A percentile compares a stretch with the other conserved stretches of the same genome.
These are phyloP conservation scores for Claviceps monticola DNA, from an alignment of 2,329 filamentous ascomycete genomes.

Conservation along the genomic window DNA sequence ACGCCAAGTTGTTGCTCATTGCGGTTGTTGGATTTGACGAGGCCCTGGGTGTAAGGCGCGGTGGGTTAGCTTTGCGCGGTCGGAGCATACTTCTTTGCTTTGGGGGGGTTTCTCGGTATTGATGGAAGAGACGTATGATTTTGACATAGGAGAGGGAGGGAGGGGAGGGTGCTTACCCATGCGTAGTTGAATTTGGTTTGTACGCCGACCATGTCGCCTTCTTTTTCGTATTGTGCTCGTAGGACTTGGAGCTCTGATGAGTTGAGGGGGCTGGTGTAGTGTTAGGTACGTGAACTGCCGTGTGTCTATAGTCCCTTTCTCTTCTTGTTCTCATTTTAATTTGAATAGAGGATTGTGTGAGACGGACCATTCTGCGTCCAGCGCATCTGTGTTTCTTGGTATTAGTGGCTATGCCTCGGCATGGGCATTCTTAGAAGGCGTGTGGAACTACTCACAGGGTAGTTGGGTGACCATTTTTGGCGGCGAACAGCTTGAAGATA, in stretches of 20 bases:
- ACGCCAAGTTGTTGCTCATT: conserved; percentile 89
- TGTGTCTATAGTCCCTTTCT: background rate
- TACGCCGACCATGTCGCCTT: conserved; percentile 90
- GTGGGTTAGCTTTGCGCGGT: background rate
- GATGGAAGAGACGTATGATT: background rate
- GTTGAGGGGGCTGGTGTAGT: conserved; percentile 57
- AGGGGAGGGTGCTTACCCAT: conserved; percentile 50
- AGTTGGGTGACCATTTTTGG: conserved; percentile 32
- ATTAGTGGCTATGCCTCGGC: background rate
- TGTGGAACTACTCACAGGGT: conserved; percentile 26
- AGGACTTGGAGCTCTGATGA: conserved; percentile 85
- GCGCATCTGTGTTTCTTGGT: conserved; percentile 54
- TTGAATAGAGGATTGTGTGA: background rate
- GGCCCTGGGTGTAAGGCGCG: conserved; percentile 42
- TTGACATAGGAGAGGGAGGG: background rate
- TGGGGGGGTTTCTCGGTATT: background rate
- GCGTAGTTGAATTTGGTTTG: conserved; percentile 99
- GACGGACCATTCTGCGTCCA: conserved; percentile 83
- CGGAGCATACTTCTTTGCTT: background rate
- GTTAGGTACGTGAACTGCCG: background rate
- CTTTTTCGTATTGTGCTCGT: conserved; percentile 89
- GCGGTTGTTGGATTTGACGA: conserved; percentile 82
- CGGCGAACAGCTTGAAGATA: conserved; percentile 3
- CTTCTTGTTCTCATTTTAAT: background rate
- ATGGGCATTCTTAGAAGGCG: background rate